These are phyloP conservation scores for Cordyceps militaris DNA, from an alignment of 2,329 filamentous ascomycete species.

Conservation along the genomic window DNA sequence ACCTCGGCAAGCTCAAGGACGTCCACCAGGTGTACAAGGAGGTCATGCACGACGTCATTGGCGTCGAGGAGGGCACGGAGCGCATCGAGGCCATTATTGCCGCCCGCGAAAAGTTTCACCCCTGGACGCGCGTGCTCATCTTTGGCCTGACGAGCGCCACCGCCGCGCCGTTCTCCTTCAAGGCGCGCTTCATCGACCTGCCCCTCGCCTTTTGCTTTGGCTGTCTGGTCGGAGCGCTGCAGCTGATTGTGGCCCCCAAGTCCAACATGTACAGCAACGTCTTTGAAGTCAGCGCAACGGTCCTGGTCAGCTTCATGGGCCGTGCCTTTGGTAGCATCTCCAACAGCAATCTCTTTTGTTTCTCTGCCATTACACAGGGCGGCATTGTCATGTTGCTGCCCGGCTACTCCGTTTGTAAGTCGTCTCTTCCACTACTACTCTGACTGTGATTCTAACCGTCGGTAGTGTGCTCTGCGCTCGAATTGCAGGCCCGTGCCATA, in stretches of 20 bases:
- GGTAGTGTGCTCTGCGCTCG: conserved; percentile 43
- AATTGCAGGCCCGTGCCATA: conserved; percentile 62
- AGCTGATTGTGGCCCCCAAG: conserved; percentile 60
- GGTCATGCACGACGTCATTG: conserved; percentile 53
- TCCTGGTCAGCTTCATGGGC: conserved; percentile 56
- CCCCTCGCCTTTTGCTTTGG: conserved; percentile 66
- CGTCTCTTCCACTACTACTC: not conserved
- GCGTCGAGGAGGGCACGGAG: conserved; percentile 49
- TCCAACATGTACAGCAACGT: conserved; percentile 63
- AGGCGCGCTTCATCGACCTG: conserved; percentile 63
- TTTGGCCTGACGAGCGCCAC: conserved; percentile 67
- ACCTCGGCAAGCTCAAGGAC: conserved; percentile 55
- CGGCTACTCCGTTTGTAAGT: conserved; percentile 52
- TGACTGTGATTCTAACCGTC: not conserved
- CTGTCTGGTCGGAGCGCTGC: conserved; percentile 60
- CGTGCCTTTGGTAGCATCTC: conserved; percentile 56
- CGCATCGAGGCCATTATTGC: conserved; percentile 48
- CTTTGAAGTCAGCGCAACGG: conserved; percentile 55
- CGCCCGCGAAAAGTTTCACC: conserved; percentile 47
- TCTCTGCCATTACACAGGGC: conserved; percentile 57
- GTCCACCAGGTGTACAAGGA: conserved; percentile 58
- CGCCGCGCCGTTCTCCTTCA: conserved; percentile 70
- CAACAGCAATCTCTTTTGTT: conserved; percentile 49
- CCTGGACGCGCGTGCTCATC: conserved; percentile 49
- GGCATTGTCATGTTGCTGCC: conserved; percentile 61